These are phyloP conservation scores for Linanthus parryae DNA, from an alignment of 148 eudicot species.

Conservation along the genomic window DNA sequence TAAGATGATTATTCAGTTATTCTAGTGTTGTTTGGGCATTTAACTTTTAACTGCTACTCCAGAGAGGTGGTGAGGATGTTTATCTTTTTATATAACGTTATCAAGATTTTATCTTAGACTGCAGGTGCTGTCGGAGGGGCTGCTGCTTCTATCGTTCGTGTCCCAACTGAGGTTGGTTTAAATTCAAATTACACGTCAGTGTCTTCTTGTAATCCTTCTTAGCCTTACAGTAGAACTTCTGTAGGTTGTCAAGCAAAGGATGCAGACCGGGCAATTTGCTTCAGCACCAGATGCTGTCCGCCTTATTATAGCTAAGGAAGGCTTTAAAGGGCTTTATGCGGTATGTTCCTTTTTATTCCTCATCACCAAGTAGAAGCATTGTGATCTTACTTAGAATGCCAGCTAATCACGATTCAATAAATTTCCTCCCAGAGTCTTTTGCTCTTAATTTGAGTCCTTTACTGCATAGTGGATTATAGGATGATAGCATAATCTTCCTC, in stretches of 20 bases:
- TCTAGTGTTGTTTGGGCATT: too few species aligned
- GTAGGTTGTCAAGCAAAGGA: slow-evolving; percentile 89
- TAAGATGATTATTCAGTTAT: too few species aligned
- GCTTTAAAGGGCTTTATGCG: slow-evolving; percentile 76
- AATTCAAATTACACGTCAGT: slow-evolving; percentile 6
- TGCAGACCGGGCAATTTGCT: slow-evolving; percentile 86
- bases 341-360: slow-evolving; percentile 30
- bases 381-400: too few species aligned
- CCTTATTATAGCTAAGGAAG: slow-evolving; percentile 71
- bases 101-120: slow-evolving; percentile 56
- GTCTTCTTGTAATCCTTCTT: neutral
- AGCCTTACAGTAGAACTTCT: slow-evolving; percentile 3
- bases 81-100: too few species aligned
- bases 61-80: too few species aligned
- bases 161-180: slow-evolving; percentile 70
- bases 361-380: too few species aligned
- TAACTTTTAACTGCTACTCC: too few species aligned
- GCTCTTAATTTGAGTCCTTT: neutral
- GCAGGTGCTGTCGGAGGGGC: slow-evolving; percentile 91
- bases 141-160: slow-evolving; percentile 81
- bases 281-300: slow-evolving; percentile 69
- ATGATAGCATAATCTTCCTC: neutral
- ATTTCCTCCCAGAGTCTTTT: slow-evolving; percentile 5
- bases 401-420: too few species aligned
- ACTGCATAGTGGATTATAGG: neutral